phyloP scores from a whole-genome alignment of 2,329 filamentous ascomycete genomes.

The Ceratocystis diversiconidia region DNA sequence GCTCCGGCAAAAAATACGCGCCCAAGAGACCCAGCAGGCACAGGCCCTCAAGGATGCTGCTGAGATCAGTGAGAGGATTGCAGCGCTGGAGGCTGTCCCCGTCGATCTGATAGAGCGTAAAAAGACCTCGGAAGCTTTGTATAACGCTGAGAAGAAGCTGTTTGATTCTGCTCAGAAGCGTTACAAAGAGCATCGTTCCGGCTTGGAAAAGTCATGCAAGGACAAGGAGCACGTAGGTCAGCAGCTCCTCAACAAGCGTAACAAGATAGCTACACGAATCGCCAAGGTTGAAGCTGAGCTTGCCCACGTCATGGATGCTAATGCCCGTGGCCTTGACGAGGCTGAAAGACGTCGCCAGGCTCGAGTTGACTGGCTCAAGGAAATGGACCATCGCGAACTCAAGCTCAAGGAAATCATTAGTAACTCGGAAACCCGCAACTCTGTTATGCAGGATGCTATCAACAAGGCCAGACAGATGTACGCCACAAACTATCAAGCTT shows the following conservation, averaged over 20 bases:
- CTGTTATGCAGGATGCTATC: conserved; percentile 30
- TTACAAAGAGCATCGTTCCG: conserved; percentile 44
- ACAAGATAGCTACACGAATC: conserved; percentile 57
- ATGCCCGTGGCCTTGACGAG: conserved; percentile 48
- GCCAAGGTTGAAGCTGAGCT: conserved; percentile 60
- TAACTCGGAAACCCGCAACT: conserved; percentile 26
- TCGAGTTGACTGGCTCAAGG: conserved; percentile 33
- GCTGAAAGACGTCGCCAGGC: conserved; percentile 45
- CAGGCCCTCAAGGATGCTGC: conserved; percentile 45
- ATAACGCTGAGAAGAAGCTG: conserved; percentile 41
- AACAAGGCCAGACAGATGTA: conserved; percentile 27
- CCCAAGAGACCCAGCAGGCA: conserved; percentile 60
- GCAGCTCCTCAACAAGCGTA: conserved; percentile 50
- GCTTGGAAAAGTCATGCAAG: conserved; percentile 48
- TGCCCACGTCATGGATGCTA: conserved; percentile 55
- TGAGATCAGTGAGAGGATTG: conserved; percentile 29
- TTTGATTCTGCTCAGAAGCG: conserved; percentile 43
- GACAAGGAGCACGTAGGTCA: conserved; percentile 49
- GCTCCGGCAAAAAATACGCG: conserved; percentile 57
- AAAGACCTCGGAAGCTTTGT: conserved; percentile 38
- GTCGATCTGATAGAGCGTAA: conserved; percentile 46
- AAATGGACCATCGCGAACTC: conserved; percentile 33
- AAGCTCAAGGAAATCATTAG: conserved; percentile 30
- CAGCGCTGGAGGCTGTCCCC: conserved; percentile 48
- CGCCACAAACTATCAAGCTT: not conserved